Evolutionary conservation across 352 stramenopile species (phyloP).

Genomic region (Phytophthora nicotianae): DNA sequence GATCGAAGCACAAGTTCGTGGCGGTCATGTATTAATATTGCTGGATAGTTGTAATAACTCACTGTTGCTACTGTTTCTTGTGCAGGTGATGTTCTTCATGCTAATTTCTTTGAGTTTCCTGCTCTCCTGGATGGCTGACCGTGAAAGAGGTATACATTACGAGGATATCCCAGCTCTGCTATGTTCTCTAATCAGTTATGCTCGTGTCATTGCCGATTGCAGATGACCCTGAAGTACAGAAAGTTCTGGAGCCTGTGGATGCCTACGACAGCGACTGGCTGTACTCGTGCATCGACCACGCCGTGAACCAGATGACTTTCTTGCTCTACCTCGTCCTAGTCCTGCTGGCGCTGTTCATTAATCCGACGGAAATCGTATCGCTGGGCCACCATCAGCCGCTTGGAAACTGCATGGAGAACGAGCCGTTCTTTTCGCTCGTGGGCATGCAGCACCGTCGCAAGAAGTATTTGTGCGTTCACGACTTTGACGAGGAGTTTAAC

Average conservation of each 20-base stretch:
- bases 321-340: constrained; percentile 66
- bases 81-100: constrained; percentile 60
- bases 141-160: constrained; percentile 46
- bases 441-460: constrained; percentile 60
- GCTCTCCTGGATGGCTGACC: constrained; percentile 75
- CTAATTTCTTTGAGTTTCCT: constrained; percentile 56
- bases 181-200: constrained; percentile 3
- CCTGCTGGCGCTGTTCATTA: constrained; percentile 64
- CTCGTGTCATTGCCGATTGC: constrained; percentile 10
- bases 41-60: neutral
- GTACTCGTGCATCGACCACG: constrained; percentile 77
- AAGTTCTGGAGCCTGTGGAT: constrained; percentile 61
- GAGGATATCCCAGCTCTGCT: neutral
- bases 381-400: constrained; percentile 76
- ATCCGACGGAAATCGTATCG: constrained; percentile 75
- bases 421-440: constrained; percentile 66
- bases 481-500: constrained; percentile 87
- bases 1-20: constrained; percentile 56
- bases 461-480: constrained; percentile 74
- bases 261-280: constrained; percentile 86
- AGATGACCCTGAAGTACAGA: constrained; percentile 63
- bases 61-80: constrained; percentile 6
- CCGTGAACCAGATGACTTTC: constrained; percentile 83
- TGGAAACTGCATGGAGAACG: constrained; percentile 67
- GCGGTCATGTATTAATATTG: neutral